A percentile compares a stretch with the other conserved stretches of the same genome.
These are phyloP conservation scores for Xanthoceras sorbifolium DNA, from an alignment of 345 rosid species.

Conservation along the genomic window DNA sequence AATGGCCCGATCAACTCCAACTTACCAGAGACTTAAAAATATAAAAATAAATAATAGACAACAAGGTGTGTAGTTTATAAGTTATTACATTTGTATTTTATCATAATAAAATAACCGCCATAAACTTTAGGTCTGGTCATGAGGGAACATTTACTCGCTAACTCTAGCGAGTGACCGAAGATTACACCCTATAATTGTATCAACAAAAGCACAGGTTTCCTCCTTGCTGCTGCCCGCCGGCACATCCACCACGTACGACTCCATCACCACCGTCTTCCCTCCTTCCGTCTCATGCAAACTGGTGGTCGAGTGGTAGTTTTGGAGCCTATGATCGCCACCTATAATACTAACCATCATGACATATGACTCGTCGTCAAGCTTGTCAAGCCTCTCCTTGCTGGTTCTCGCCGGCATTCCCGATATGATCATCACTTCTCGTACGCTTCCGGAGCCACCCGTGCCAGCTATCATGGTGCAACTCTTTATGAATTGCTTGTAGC, in stretches of 20 bases:
- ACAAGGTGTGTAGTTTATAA: too few relatives aligned
- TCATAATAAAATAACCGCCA: too few relatives aligned
- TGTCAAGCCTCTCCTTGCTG: constrained; percentile 65
- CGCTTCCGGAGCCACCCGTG: constrained; percentile 41
- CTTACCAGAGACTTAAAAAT: too few relatives aligned
- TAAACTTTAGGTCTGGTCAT: neutral
- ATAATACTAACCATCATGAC: constrained; percentile 57
- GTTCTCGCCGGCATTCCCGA: constrained; percentile 56
- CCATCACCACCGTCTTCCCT: constrained; percentile 48
- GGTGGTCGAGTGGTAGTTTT: constrained; percentile 53
- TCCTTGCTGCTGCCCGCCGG: constrained; percentile 62
- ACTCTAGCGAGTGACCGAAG: constrained; percentile 60
- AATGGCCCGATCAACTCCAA: too few relatives aligned
- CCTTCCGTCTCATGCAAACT: constrained; percentile 39
- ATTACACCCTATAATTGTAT: constrained; percentile 56
- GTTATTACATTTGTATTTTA: too few relatives aligned
- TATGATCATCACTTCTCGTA: constrained; percentile 52
- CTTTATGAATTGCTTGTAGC: constrained; percentile 62
- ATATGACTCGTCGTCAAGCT: constrained; percentile 61
- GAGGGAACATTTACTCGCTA: constrained; percentile 41
- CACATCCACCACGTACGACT: constrained; percentile 74
- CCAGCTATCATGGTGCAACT: constrained; percentile 49
- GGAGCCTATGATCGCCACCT: constrained; percentile 70
- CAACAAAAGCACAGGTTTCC: constrained; percentile 53
- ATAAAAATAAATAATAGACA: too few relatives aligned